Percentiles rank a stretch among this genome's conserved stretches.
Conservation (phyloP, 371 early-diverging fungal genomes). For the Mortierella sp. region DNA sequence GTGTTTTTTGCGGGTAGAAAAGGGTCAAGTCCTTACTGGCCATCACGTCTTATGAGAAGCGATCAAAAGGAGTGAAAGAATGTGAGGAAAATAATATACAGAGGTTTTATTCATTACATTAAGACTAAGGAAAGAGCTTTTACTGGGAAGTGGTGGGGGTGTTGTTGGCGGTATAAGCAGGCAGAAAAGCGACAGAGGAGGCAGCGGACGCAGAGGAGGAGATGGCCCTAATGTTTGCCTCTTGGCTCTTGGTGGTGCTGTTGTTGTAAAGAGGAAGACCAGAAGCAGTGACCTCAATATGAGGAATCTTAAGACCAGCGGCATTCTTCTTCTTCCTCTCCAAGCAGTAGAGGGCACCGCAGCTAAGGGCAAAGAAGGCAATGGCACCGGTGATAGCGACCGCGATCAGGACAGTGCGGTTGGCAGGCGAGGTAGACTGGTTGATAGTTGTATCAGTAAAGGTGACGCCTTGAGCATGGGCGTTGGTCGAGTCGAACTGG, state of each 20-base stretch:
- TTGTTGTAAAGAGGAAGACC: background rate
- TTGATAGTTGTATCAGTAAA: slow-evolving; percentile 14
- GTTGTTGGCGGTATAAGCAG: background rate
- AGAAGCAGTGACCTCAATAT: background rate
- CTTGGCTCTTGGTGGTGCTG: background rate
- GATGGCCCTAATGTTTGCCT: background rate
- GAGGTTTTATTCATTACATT: background rate
- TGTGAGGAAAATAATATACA: background rate
- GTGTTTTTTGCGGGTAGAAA: too few species aligned
- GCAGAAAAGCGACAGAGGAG: background rate
- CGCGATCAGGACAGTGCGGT: slow-evolving; percentile 2
- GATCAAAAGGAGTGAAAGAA: background rate
- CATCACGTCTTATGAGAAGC: too few species aligned
- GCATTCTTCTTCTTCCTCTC: background rate
- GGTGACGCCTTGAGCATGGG: slow-evolving; percentile 18
- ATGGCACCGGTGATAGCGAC: background rate
- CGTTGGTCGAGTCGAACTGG: background rate
- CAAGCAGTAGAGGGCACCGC: background rate
- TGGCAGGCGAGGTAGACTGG: background rate
- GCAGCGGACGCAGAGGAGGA: background rate
- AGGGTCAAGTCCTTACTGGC: too few species aligned
- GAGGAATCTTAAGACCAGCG: background rate
- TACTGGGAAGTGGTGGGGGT: background rate
- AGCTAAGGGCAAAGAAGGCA: background rate
- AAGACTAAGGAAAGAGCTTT: background rate